Conservation (phyloP, 1,139 yeast genomes). For the Yamadazyma sp. region DNA sequence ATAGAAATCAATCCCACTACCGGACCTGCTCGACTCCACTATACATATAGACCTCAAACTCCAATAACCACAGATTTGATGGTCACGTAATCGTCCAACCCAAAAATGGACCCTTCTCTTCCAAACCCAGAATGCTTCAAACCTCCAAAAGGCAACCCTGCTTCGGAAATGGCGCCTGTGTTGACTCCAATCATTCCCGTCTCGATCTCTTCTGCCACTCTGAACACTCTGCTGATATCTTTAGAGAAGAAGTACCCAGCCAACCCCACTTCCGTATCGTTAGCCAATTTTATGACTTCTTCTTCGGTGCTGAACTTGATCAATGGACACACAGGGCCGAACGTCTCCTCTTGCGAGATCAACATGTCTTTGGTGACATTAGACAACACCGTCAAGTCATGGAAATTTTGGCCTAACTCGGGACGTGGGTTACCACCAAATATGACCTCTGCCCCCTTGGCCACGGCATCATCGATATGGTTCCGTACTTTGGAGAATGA, state of each 20-base stretch:
- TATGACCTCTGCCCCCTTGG: conserved; percentile 68
- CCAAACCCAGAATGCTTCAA: conserved; percentile 48
- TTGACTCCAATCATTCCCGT: conserved; percentile 52
- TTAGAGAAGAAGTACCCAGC: conserved; percentile 47
- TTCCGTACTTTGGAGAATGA: conserved; percentile 68
- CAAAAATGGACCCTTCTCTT: conserved; percentile 48
- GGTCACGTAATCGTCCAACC: conserved; percentile 42
- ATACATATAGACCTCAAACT: conserved; percentile 7
- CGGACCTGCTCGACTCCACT: too few relatives aligned
- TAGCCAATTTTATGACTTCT: conserved; percentile 70
- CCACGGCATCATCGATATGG: conserved; percentile 73
- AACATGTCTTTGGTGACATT: conserved; percentile 64
- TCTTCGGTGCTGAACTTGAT: conserved; percentile 64
- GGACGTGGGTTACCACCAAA: conserved; percentile 65
- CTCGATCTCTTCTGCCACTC: conserved; percentile 43
- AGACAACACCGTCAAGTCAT: conserved; percentile 70
- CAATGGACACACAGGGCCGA: conserved; percentile 87
- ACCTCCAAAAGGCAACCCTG: conserved; percentile 50
- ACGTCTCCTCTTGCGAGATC: conserved; percentile 76
- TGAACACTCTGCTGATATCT: conserved; percentile 54
- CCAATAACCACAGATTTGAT: conserved; percentile 29
- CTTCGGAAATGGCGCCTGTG: conserved; percentile 46
- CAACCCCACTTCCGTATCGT: conserved; percentile 54
- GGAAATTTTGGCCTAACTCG: conserved; percentile 74
- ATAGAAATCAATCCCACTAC: too few relatives aligned